Percentiles rank a stretch among this genome's conserved stretches.
These are phyloP conservation scores for Bipolaris victoriae DNA, from an alignment of 2,329 filamentous ascomycete species.

Conservation along the genomic window DNA sequence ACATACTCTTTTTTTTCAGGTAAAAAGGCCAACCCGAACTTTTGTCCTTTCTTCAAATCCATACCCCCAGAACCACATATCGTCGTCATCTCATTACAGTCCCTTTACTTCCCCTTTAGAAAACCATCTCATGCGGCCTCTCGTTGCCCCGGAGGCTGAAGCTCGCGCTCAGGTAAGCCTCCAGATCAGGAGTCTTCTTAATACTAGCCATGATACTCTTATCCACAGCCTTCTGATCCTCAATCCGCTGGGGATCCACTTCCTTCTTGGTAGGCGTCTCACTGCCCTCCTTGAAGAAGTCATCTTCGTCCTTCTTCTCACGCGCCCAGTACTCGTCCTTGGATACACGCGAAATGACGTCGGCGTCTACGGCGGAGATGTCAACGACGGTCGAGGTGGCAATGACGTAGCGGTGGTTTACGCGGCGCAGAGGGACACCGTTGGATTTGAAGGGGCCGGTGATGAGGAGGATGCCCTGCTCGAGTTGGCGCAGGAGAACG, in stretches of 20 bases:
- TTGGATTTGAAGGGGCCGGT: constrained; percentile 99
- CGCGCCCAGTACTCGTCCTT: constrained; percentile 89
- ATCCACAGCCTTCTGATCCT: constrained; percentile 98
- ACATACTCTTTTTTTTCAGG: too few species aligned
- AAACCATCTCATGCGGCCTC: constrained; percentile 99
- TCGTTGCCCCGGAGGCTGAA: constrained; percentile 99
- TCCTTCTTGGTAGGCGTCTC: constrained; percentile 93
- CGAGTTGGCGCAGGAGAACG: constrained; percentile 93
- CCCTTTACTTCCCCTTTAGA: constrained; percentile 57
- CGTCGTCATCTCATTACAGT: too few species aligned
- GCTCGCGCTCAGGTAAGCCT: constrained; percentile 88
- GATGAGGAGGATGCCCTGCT: constrained; percentile 95
- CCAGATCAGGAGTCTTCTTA: constrained; percentile 94
- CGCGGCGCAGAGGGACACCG: constrained; percentile 91
- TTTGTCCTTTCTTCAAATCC: not conserved
- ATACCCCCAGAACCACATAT: too few species aligned
- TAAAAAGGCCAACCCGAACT: too few species aligned
- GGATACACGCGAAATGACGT: constrained; percentile 76
- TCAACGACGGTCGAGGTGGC: constrained; percentile 85
- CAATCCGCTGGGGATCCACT: constrained; percentile 84
- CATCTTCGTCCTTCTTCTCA: constrained; percentile 93
- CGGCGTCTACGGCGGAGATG: constrained; percentile 77
- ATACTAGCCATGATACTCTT: constrained; percentile 90
- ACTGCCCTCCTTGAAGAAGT: constrained; percentile 98
- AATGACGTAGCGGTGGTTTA: constrained; percentile 92